Evolutionary conservation across 257 asterid genomes (phyloP).

Genomic region (Datura wrightii): DNA sequence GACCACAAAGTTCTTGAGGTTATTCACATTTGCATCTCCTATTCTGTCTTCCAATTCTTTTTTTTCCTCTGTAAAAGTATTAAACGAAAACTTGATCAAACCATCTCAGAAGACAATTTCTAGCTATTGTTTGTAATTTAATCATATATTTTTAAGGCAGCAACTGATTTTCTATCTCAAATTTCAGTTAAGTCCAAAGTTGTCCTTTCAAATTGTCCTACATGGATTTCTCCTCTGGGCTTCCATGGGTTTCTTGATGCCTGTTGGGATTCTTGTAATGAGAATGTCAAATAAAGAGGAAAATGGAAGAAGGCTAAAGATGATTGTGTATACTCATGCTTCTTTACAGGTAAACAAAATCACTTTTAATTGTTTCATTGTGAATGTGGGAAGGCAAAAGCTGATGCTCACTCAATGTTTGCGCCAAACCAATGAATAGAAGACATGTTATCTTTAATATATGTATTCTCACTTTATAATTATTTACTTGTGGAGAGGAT

Average conservation of each 20-base stretch:
- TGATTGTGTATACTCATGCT: slow-evolving; percentile 70
- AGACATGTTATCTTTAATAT: slow-evolving; percentile 8
- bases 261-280: slow-evolving; percentile 63
- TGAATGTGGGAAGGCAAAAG: not conserved
- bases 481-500: not conserved
- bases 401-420: not conserved
- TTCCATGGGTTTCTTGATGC: slow-evolving; percentile 82
- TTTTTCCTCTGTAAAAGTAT: not conserved
- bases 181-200: slow-evolving; percentile 53
- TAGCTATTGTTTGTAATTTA: not conserved
- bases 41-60: not conserved
- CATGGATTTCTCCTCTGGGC: slow-evolving; percentile 93
- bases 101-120: not conserved
- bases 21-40: slow-evolving; percentile 20
- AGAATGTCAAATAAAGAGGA: slow-evolving; percentile 63
- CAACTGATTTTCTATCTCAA: not conserved
- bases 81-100: not conserved
- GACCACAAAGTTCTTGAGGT: slow-evolving; percentile 50
- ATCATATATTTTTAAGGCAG: not conserved
- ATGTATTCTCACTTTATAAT: not conserved
- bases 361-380: not conserved
- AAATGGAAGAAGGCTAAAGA: slow-evolving; percentile 54
- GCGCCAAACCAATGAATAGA: not conserved
- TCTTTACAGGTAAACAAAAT: slow-evolving; percentile 64
- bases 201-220: slow-evolving; percentile 64